Evolutionary conservation across 257 asterid genomes (phyloP), one percentile per base, ranked within the genome.

Genomic region (Cruciata laevipes): DNA sequence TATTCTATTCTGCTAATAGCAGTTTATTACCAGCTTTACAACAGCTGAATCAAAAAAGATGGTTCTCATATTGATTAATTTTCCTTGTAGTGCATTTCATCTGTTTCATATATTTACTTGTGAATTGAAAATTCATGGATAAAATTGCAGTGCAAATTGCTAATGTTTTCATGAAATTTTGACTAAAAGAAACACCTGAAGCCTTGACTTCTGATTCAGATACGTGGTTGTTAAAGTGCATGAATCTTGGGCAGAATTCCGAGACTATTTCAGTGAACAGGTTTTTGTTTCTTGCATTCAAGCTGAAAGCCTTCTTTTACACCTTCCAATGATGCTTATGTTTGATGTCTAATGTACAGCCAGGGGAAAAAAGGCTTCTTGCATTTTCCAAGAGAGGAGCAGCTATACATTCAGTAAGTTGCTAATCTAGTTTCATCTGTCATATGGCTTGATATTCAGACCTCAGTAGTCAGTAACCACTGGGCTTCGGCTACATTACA

Each of bases 351-450:
- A 68, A 68, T 32, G 5, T 60, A 40, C 78, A 94, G 97, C 85
- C 78, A 20, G 96, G 95, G 18, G 95, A 88, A 63, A 90, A 88
- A 79, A 87, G 97, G 86, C 77, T 94, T 69, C 83, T 94, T 62
- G 99, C 99, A 75, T 90, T 94, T 75, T 85, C 99, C 30, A 88
- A 88, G 85, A 84, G 87, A 74, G 99, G 96, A 71, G 83, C 88
- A 58, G 38, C 73, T 63, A 78, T 79, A 61, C 97, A 87, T 84
- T 88, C 99, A 11, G 98, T 86, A 80, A 83, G 95, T 79, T 72
- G 63, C 70, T 9, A 14, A 27, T 53, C 20, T 68, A 66, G 72
- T 49, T 69, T 30, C 20, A 67, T 9, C 24, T 66, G n/a, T 51
- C 60, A 51, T 58, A 37, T 21, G 20, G 31, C 58, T 67, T 32